Base-by-base conservation (phyloP, 202 grass and related monocot species). In the Miscanthus sacchariflorus region DNA sequence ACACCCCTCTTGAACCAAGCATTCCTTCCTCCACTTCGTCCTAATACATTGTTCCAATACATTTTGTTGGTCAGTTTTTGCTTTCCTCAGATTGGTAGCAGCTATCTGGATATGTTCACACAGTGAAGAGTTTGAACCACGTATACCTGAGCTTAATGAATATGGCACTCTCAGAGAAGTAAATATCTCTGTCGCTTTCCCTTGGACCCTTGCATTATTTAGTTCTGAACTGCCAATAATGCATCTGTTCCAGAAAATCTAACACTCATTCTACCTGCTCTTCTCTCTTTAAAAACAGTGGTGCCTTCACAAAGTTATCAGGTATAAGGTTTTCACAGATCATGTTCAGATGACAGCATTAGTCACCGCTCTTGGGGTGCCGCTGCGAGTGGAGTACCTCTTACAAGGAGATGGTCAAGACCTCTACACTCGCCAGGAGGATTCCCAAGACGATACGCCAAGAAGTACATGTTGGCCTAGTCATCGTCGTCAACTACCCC, bases 41-140 rank as follows among this genome's bases (percentile, higher is more conserved):
- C 17, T 69, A 74, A 52, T 74, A 80, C 74, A 44, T 78, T 39
- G 50, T 87, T 80, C 74, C 42, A 81, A 80, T 11, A 78, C 59
- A 59, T 84, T 68, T 56, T 80, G 25, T 84, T 74, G 19, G 36
- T 75, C 40, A 87, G 89, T 90, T 90, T 82, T 90, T 84, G 38
- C 21, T 84, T 90, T 90, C 85, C 89, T 90, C 89, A 90, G 67
- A 79, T 74, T 83, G 42, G 74, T 87, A n/a, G 30, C 68, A 87
- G 80, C 89, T 75, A 75, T 80, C 74, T 48, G 69, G 68, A 87
- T 87, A 39, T 90, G 74, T 59, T 79, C 80, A 0, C 74, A 84
- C 21, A 30, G 2, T 15, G 58, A 68, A 17, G 25, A 69, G 11
- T 90, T 84, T 79, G 36, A 56, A 74, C 45, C 11, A 5, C 13